Percentiles rank a stretch among this genome's conserved stretches.
Evolutionary conservation across 2,329 filamentous ascomycete species (phyloP).

Genomic region (Neoascochyta sp.): DNA sequence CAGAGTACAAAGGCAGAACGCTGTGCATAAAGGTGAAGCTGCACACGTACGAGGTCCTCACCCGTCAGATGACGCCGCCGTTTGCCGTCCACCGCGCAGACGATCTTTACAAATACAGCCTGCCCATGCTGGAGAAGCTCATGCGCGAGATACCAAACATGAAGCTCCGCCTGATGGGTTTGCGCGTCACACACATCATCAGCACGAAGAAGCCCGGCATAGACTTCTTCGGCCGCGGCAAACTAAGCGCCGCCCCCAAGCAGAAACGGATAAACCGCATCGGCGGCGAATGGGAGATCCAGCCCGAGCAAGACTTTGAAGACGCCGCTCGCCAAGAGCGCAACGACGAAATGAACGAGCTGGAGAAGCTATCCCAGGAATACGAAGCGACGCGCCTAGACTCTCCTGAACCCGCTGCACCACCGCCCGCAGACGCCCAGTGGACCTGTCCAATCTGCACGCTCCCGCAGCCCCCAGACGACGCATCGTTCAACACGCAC

Average conservation of each 20-base stretch:
- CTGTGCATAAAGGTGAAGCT: conserved; percentile 89
- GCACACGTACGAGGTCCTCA: conserved; percentile 88
- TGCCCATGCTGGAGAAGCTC: conserved; percentile 80
- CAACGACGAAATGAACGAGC: conserved; percentile 58
- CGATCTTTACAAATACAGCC: conserved; percentile 75
- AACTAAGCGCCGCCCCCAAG: conserved; percentile 7
- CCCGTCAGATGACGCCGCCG: conserved; percentile 72
- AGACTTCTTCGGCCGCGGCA: conserved; percentile 68
- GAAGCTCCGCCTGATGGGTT: conserved; percentile 79
- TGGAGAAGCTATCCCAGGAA: conserved; percentile 62
- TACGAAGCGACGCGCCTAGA: conserved; percentile 36
- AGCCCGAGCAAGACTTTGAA: conserved; percentile 65
- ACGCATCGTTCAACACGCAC: conserved; percentile 80
- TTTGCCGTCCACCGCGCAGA: conserved; percentile 69
- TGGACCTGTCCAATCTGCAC: conserved; percentile 90
- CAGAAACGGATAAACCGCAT: conserved; percentile 10
- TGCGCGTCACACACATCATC: conserved; percentile 82
- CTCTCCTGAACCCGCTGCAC: conserved; percentile 24
- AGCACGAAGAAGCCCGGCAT: conserved; percentile 78
- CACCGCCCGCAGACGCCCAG: conserved; percentile 31
- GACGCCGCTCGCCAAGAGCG: conserved; percentile 57
- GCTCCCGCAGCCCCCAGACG: conserved; percentile 70
- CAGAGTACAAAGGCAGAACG: conserved; percentile 84
- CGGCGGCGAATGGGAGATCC: conserved; percentile 61
- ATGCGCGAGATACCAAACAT: conserved; percentile 78